Evolutionary conservation across 768 basidiomycete species (phyloP).

Genomic region (Xanthoconium purpureum): DNA sequence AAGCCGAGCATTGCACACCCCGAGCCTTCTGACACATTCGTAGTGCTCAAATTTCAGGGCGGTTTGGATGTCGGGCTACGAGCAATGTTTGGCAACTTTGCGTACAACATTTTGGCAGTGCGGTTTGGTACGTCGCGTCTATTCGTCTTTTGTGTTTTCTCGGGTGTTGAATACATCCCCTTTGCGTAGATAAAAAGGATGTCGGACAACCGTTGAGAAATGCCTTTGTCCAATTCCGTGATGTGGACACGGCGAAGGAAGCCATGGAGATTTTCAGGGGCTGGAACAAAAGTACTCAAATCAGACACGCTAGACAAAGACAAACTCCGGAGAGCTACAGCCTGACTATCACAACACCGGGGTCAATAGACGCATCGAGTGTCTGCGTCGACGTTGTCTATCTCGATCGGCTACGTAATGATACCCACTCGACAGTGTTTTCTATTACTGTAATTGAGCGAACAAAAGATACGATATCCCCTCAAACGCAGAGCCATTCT

Average conservation of each 20-base stretch:
- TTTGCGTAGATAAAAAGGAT: conserved; percentile 34
- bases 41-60: conserved; percentile 24
- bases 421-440: too few relatives aligned
- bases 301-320: conserved; percentile 21
- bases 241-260: conserved; percentile 43
- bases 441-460: too few relatives aligned
- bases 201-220: conserved; percentile 30
- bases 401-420: too few relatives aligned
- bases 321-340: conserved; percentile 1
- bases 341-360: conserved; percentile 19
- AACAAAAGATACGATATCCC: too few relatives aligned
- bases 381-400: too few relatives aligned
- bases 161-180: neutral
- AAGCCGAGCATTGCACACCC: neutral
- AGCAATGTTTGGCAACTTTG: conserved; percentile 21
- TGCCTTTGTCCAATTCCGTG: conserved; percentile 53
- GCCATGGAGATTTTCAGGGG: conserved; percentile 43
- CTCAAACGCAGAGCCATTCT: too few relatives aligned
- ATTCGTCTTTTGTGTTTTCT: neutral
- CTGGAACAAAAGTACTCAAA: neutral
- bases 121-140: conserved; percentile 25
- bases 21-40: conserved; percentile 32
- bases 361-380: too few relatives aligned
- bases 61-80: conserved; percentile 28
- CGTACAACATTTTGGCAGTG: conserved; percentile 24